phyloP scores from a whole-genome alignment of 805 yeast genomes.

The Kodamaea kakaduensis region DNA sequence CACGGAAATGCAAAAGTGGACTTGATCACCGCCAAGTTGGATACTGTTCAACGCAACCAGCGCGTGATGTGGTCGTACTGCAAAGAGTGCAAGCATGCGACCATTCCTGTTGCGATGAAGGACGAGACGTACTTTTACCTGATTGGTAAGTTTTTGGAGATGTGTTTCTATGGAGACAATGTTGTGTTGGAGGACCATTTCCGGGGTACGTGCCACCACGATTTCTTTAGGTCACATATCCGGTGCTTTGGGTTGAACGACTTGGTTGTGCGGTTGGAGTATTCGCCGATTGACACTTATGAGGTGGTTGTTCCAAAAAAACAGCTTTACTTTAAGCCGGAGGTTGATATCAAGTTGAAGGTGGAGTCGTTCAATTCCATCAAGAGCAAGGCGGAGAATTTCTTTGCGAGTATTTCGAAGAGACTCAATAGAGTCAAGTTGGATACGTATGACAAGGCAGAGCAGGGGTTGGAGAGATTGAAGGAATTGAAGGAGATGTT shows the following conservation, averaged over 20 bases:
- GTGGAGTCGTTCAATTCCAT: conserved; percentile 56
- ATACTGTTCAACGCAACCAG: conserved; percentile 38
- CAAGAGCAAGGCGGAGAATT: conserved; percentile 47
- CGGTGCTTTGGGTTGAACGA: conserved; percentile 82
- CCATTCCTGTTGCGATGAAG: conserved; percentile 79
- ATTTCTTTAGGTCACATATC: conserved; percentile 75
- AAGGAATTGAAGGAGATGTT: conserved; percentile 54
- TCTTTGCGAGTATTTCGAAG: conserved; percentile 69
- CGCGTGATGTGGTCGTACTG: conserved; percentile 92
- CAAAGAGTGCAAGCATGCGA: conserved; percentile 65
- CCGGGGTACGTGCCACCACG: conserved; percentile 60
- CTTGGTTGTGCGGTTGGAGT: conserved; percentile 74
- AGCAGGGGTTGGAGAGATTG: conserved; percentile 60
- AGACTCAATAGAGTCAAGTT: conserved; percentile 75
- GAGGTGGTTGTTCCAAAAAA: conserved; percentile 77
- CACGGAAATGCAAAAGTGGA: conserved; percentile 84
- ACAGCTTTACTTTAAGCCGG: conserved; percentile 66
- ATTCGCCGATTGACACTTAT: conserved; percentile 67
- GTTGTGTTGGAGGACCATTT: conserved; percentile 35
- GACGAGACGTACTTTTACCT: conserved; percentile 88
- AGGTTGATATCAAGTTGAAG: conserved; percentile 64
- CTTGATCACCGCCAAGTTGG: conserved; percentile 59
- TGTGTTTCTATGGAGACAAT: conserved; percentile 64
- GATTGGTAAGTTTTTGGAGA: conserved; percentile 87
- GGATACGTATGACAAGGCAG: conserved; percentile 65